Conservation (phyloP, 805 yeast genomes). For the Starmerella tilneyi region DNA sequence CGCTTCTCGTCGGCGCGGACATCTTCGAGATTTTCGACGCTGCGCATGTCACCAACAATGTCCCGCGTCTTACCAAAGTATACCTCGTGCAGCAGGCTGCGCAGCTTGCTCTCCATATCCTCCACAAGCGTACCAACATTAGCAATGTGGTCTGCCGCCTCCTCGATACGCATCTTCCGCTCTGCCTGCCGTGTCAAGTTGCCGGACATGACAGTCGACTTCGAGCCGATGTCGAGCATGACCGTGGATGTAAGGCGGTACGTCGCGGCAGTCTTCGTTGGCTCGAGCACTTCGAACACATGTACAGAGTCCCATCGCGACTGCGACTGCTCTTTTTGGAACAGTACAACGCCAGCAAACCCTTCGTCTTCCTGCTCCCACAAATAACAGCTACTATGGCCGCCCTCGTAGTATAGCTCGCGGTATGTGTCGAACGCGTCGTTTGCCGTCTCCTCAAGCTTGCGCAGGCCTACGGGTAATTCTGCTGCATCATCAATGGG, state of each 20-base stretch:
- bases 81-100: conserved; percentile 83
- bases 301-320: conserved; percentile 82
- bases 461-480: conserved; percentile 58
- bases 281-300: conserved; percentile 57
- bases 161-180: conserved; percentile 38
- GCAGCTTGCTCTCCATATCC: conserved; percentile 74
- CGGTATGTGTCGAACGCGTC: conserved; percentile 87
- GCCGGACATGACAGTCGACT: conserved; percentile 53
- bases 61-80: conserved; percentile 92
- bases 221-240: conserved; percentile 55
- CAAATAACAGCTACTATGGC: conserved; percentile 74
- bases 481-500: conserved; percentile 47
- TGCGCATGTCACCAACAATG: conserved; percentile 62
- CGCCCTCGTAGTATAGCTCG: conserved; percentile 92
- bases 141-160: conserved; percentile 62
- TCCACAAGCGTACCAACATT: conserved; percentile 80
- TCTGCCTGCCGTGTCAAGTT: conserved; percentile 73
- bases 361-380: conserved; percentile 64
- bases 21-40: conserved; percentile 32
- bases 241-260: conserved; percentile 83
- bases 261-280: conserved; percentile 8
- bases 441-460: conserved; percentile 70
- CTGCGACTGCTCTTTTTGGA: conserved; percentile 46
- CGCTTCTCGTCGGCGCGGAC: conserved; percentile 34
- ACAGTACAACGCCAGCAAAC: conserved; percentile 83